A percentile compares a stretch with the other conserved stretches of the same genome.
phyloP scores from a whole-genome alignment of 129 eudicot genomes.

The Chrysanthemum seticuspe region DNA sequence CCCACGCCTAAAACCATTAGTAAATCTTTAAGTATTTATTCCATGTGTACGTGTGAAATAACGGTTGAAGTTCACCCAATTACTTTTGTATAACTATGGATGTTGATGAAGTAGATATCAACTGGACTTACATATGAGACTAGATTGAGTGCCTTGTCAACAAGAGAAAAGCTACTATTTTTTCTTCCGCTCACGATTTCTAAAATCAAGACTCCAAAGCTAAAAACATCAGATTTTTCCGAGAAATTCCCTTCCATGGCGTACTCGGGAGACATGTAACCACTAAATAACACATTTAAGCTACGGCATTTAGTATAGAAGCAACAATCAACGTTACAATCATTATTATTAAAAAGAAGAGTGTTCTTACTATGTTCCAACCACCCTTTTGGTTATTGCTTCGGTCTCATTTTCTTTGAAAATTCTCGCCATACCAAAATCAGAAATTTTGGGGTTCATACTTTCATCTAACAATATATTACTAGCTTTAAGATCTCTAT shows the following conservation, averaged over 20 bases:
- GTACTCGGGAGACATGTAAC: slow-evolving; percentile 35
- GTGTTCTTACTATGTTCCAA: no score
- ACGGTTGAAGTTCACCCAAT: background rate
- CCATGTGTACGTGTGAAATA: background rate
- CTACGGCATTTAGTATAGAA: no score
- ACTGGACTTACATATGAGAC: slow-evolving; percentile 46
- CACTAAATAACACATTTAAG: slow-evolving; percentile 16
- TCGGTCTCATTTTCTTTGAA: no score
- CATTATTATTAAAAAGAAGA: no score
- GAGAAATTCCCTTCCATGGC: slow-evolving; percentile 31
- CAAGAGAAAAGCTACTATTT: slow-evolving; percentile 16
- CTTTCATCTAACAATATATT: no score
- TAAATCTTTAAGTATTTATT: no score
- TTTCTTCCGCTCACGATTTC: slow-evolving; percentile 26
- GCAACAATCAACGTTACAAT: no score
- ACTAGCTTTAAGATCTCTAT: no score
- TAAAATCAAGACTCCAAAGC: slow-evolving; percentile 29
- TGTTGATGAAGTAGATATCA: background rate
- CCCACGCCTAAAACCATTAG: slow-evolving; percentile 22
- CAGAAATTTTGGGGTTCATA: no score
- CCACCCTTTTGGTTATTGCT: no score
- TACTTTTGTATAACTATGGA: background rate
- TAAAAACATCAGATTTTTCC: slow-evolving; percentile 22
- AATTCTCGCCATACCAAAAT: no score
- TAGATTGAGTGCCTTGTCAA: slow-evolving; percentile 31